These are phyloP conservation scores for Heterobasidion annosum DNA, from an alignment of 1,284 basidiomycete genomes.

Conservation along the genomic window DNA sequence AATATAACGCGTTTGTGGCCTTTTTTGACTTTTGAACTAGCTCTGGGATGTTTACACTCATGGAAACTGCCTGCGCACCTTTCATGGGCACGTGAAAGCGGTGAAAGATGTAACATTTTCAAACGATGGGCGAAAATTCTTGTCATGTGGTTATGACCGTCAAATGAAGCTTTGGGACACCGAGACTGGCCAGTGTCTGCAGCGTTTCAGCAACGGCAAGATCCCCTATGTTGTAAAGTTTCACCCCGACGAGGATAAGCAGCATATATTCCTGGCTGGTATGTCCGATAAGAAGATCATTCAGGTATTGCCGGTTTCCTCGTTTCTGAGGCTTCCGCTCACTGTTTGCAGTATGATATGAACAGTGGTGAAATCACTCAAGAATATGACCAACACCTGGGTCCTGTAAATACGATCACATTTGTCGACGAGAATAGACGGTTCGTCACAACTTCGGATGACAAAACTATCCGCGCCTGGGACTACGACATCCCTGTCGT, in stretches of 20 bases:
- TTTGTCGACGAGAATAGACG: slow-evolving; percentile 96
- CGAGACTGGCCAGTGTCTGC: slow-evolving; percentile 93
- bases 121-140: slow-evolving; percentile 83
- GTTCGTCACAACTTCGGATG: slow-evolving; percentile 97
- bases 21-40: slow-evolving; percentile 29
- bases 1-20: not conserved
- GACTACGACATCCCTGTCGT: slow-evolving; percentile 98
- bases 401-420: slow-evolving; percentile 97
- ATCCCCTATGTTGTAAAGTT: slow-evolving; percentile 93
- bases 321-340: not conserved
- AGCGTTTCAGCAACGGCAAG: slow-evolving; percentile 95
- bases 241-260: slow-evolving; percentile 94
- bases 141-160: slow-evolving; percentile 92
- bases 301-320: slow-evolving; percentile 48
- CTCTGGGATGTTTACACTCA: slow-evolving; percentile 98
- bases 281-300: slow-evolving; percentile 99
- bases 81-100: slow-evolving; percentile 94
- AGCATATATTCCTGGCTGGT: slow-evolving; percentile 93
- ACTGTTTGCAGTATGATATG: slow-evolving; percentile 77
- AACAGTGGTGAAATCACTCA: slow-evolving; percentile 90
- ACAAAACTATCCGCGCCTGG: slow-evolving; percentile 99
- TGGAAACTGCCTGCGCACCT: slow-evolving; percentile 93
- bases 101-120: slow-evolving; percentile 96
- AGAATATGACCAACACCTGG: slow-evolving; percentile 98
- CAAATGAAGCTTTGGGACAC: slow-evolving; percentile 99